phyloP scores from a whole-genome alignment of 768 basidiomycete genomes.

The Termitomyces sp. region DNA sequence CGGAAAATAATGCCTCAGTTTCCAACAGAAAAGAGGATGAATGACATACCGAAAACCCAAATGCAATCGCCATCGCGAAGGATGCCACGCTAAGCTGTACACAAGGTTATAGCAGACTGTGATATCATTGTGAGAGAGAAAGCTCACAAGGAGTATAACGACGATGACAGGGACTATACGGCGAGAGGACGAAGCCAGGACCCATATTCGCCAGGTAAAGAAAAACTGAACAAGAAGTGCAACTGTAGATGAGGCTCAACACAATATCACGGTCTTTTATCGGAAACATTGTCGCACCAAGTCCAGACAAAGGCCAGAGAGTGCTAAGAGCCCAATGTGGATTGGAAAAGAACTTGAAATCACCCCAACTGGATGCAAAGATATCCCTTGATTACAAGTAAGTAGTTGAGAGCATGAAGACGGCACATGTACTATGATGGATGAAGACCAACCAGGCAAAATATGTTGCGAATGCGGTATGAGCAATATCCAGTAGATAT shows the following conservation, averaged over 20 bases:
- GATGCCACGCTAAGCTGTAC: background rate
- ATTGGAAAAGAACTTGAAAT: no score
- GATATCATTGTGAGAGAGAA: background rate
- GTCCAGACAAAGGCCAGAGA: background rate
- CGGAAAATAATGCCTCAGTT: no score
- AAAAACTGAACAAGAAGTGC: background rate
- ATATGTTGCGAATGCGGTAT: no score
- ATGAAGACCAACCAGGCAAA: no score
- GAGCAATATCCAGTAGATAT: no score
- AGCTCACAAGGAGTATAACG: background rate
- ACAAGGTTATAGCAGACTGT: background rate
- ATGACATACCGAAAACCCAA: background rate
- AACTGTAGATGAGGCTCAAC: background rate
- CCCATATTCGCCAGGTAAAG: constrained; percentile 1
- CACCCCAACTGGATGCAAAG: no score
- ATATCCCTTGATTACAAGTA: no score
- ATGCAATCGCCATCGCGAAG: background rate
- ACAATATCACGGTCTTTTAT: background rate
- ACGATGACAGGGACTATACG: background rate
- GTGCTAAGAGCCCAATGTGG: no score
- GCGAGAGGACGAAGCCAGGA: background rate
- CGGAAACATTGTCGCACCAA: no score
- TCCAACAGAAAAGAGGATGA: background rate
- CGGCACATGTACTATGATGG: no score
- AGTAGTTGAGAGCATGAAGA: no score